A percentile compares a stretch with the other conserved stretches of the same genome.
Evolutionary conservation across 345 rosid genomes (phyloP).

Genomic region (Abelmoschus esculentus): DNA sequence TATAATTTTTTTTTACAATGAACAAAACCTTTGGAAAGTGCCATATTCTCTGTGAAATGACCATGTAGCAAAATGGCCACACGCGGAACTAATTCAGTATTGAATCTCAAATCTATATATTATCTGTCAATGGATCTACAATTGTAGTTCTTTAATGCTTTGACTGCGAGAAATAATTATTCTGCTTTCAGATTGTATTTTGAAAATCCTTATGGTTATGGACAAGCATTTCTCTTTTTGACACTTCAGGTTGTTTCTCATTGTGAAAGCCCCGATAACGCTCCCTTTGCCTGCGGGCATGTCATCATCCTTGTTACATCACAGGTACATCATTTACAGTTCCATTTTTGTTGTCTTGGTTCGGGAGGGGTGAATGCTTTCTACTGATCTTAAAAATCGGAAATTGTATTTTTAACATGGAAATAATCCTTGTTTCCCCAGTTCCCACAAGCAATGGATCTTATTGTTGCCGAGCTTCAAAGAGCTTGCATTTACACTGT

Average conservation of each 20-base stretch:
- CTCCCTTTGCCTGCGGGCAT: conserved; percentile 61
- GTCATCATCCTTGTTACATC: conserved; percentile 68
- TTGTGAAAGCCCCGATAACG: conserved; percentile 48
- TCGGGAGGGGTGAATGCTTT: too few relatives aligned
- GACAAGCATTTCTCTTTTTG: background rate
- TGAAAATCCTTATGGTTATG: background rate
- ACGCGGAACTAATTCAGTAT: background rate
- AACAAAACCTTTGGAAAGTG: background rate
- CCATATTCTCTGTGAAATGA: background rate
- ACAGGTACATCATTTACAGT: conserved; percentile 40
- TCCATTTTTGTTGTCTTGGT: too few relatives aligned
- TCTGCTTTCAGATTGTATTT: background rate
- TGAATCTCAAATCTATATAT: background rate
- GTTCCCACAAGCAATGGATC: conserved; percentile 75
- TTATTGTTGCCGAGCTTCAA: conserved; percentile 83
- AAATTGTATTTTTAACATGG: background rate
- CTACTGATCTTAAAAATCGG: background rate
- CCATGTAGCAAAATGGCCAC: background rate
- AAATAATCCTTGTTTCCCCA: conserved; percentile 23
- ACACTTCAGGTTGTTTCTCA: conserved; percentile 54
- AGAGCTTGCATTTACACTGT: conserved; percentile 81
- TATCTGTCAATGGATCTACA: background rate
- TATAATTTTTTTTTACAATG: background rate
- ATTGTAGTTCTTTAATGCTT: conserved; percentile 1
- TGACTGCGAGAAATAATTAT: background rate